Evolutionary conservation across 1,139 yeast genomes (phyloP).

Genomic region (Protomyces lactucae-debilis): DNA sequence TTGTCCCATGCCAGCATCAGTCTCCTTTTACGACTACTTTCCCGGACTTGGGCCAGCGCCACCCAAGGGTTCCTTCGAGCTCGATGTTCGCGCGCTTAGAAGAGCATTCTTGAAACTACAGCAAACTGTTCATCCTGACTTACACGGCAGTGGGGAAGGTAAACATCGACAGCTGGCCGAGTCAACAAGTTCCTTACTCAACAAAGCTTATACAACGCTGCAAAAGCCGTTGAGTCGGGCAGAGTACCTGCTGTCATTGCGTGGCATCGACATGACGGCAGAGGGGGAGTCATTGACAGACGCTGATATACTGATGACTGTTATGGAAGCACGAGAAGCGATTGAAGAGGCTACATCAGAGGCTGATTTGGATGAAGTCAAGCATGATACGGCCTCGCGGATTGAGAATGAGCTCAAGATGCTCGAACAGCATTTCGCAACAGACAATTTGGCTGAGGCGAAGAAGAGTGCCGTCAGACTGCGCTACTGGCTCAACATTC

Average conservation of each 20-base stretch:
- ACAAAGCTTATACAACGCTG: constrained; percentile 69
- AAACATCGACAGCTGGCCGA: constrained; percentile 33
- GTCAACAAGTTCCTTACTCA: constrained; percentile 51
- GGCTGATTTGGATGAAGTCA: constrained; percentile 53
- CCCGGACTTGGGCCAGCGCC: constrained; percentile 52
- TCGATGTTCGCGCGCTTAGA: constrained; percentile 55
- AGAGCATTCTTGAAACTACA: constrained; percentile 72
- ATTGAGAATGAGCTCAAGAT: constrained; percentile 45
- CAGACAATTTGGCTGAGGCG: constrained; percentile 51
- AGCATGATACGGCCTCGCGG: constrained; percentile 53
- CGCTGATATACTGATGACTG: constrained; percentile 53
- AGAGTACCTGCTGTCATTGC: constrained; percentile 49
- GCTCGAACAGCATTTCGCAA: constrained; percentile 42
- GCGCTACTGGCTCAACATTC: constrained; percentile 80
- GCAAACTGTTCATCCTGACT: constrained; percentile 76
- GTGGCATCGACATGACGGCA: constrained; percentile 44
- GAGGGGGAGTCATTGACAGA: constrained; percentile 22
- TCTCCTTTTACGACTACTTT: constrained; percentile 15
- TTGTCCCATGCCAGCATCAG: constrained; percentile 15
- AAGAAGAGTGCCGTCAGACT: constrained; percentile 63
- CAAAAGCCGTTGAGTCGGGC: constrained; percentile 67
- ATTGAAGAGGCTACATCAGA: constrained; percentile 60
- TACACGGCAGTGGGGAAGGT: constrained; percentile 40
- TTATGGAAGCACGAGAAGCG: constrained; percentile 75
- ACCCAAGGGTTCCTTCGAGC: constrained; percentile 55